Percentiles rank a stretch among this genome's conserved stretches.
Conservation (phyloP, 495 filamentous ascomycete species). For the Tirmania nivea region DNA sequence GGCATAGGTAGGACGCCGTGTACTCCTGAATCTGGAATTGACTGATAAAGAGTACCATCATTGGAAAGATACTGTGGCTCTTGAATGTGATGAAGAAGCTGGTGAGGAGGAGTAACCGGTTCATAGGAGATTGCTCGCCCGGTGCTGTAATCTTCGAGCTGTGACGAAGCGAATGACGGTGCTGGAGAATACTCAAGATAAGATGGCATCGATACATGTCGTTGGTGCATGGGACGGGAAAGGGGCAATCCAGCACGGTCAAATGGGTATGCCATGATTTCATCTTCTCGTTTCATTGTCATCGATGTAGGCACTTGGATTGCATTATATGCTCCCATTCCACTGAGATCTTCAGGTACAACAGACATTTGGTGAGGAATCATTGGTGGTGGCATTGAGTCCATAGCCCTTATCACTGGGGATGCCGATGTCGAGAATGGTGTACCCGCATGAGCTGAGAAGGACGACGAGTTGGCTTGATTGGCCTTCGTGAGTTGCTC, state of each 20-base stretch:
- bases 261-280: slow-evolving; percentile 11
- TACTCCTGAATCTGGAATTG: slow-evolving; percentile 32
- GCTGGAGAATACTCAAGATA: slow-evolving; percentile 97
- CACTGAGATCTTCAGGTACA: slow-evolving; percentile 57
- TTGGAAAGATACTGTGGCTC: slow-evolving; percentile 96
- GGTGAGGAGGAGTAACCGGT: slow-evolving; percentile 86
- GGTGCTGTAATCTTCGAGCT: slow-evolving; percentile 92
- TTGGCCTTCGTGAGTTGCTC: slow-evolving; percentile 99
- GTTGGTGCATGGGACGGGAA: slow-evolving; percentile 40
- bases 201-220: slow-evolving; percentile 89
- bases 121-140: slow-evolving; percentile 77
- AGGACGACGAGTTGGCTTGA: slow-evolving; percentile 91
- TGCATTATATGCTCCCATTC: slow-evolving; percentile 50
- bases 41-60: slow-evolving; percentile 70
- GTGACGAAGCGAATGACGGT: slow-evolving; percentile 89
- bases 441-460: slow-evolving; percentile 57
- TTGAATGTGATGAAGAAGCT: slow-evolving; percentile 48
- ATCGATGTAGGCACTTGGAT: slow-evolving; percentile 28
- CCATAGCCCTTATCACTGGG: slow-evolving; percentile 73
- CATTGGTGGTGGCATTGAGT: slow-evolving; percentile 51
- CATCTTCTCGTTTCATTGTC: slow-evolving; percentile 18
- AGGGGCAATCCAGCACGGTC: slow-evolving; percentile 16
- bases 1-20: slow-evolving; percentile 36
- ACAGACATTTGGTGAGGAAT: slow-evolving; percentile 51
- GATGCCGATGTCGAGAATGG: slow-evolving; percentile 36